Percentiles rank a stretch among this genome's conserved stretches.
Conservation (phyloP, 345 rosid genomes). For the Lepidium aucheri region DNA sequence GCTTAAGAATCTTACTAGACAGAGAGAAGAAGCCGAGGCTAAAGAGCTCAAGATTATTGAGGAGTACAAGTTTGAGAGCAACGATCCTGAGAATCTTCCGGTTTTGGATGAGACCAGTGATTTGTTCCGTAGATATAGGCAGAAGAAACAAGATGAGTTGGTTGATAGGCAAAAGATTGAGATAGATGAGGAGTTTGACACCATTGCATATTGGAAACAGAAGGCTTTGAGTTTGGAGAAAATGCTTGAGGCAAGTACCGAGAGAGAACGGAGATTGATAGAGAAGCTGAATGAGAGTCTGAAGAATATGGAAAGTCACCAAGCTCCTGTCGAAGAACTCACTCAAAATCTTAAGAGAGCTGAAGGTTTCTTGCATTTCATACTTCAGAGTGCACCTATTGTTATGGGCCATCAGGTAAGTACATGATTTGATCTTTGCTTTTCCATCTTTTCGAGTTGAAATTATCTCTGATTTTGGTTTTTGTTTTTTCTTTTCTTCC, state of each 20-base stretch:
- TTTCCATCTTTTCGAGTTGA: background rate
- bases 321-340: slow-evolving; percentile 79
- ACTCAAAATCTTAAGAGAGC: slow-evolving; percentile 82
- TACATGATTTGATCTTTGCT: background rate
- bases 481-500: background rate
- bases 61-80: slow-evolving; percentile 70
- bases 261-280: slow-evolving; percentile 59
- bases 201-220: slow-evolving; percentile 73
- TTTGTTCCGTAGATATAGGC: slow-evolving; percentile 44
- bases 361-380: slow-evolving; percentile 86
- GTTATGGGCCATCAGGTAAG: slow-evolving; percentile 90
- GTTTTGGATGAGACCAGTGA: slow-evolving; percentile 53
- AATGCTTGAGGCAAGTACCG: slow-evolving; percentile 61
- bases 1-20: slow-evolving; percentile 62
- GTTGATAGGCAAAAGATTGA: slow-evolving; percentile 51
- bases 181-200: slow-evolving; percentile 65
- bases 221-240: slow-evolving; percentile 50
- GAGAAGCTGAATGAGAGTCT: slow-evolving; percentile 69
- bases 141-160: slow-evolving; percentile 42
- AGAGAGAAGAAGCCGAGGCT: slow-evolving; percentile 76
- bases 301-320: slow-evolving; percentile 53
- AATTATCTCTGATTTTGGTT: background rate
- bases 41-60: slow-evolving; percentile 81
- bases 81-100: slow-evolving; percentile 47
- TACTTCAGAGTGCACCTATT: slow-evolving; percentile 88